These are phyloP conservation scores for Suhomyces bribrorum DNA, from an alignment of 1,139 yeast genomes.

Conservation along the genomic window DNA sequence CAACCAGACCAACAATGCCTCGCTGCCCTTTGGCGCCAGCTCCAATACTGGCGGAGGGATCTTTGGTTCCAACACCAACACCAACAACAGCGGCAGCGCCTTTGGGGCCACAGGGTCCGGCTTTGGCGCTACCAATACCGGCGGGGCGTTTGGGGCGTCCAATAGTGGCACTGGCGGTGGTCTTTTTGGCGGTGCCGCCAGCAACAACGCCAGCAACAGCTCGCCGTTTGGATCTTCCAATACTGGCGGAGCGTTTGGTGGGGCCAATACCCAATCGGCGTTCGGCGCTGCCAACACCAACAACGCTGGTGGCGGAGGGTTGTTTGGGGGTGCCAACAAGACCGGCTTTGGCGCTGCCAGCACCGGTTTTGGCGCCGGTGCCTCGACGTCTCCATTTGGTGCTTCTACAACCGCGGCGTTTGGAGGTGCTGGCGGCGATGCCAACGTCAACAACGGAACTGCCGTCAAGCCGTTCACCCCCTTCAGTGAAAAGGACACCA, in stretches of 20 bases:
- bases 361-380: slow-evolving; percentile 20
- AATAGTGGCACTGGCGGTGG: slow-evolving; percentile 9
- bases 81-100: slow-evolving; percentile 1
- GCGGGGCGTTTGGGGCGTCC: slow-evolving; percentile 28
- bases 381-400: slow-evolving; percentile 28
- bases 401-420: slow-evolving; percentile 27
- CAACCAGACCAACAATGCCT: slow-evolving; percentile 10
- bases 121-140: slow-evolving; percentile 15
- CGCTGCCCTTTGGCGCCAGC: slow-evolving; percentile 26
- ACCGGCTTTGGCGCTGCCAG: slow-evolving; percentile 25
- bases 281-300: slow-evolving; percentile 21
- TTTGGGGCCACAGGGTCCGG: slow-evolving; percentile 7
- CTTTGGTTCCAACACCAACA: slow-evolving; percentile 10
- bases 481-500: slow-evolving; percentile 70
- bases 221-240: slow-evolving; percentile 22
- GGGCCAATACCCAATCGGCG: slow-evolving; percentile 13
- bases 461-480: slow-evolving; percentile 67
- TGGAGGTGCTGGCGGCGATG: slow-evolving; percentile 34
- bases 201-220: slow-evolving; percentile 7
- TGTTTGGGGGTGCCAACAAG: slow-evolving; percentile 26
- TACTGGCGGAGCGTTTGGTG: slow-evolving; percentile 11
- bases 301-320: slow-evolving; percentile 20
- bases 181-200: slow-evolving; percentile 12
- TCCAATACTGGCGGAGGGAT: slow-evolving; percentile 22
- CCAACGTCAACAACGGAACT: slow-evolving; percentile 64